A percentile compares a stretch with the other conserved stretches of the same genome.
Evolutionary conservation across 1,139 yeast genomes (phyloP).

Genomic region (Hemisphaericaspora subhashii): DNA sequence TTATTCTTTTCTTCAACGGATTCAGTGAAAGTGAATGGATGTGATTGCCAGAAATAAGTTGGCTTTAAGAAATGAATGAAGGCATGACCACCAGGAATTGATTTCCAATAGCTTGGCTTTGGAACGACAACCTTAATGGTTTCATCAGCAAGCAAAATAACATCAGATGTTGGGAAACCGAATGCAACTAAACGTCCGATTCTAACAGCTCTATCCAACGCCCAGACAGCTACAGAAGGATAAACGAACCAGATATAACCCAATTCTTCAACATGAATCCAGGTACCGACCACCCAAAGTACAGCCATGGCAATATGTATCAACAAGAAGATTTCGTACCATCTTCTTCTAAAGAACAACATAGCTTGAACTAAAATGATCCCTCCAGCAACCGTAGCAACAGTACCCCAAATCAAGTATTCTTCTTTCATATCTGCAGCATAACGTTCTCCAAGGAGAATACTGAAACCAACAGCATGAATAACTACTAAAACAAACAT

Average conservation of each 20-base stretch:
- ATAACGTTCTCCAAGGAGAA: conserved; percentile 34
- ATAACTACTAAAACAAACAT: conserved; percentile 25
- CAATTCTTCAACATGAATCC: conserved; percentile 40
- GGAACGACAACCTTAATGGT: conserved; percentile 43
- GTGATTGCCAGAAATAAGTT: conserved; percentile 43
- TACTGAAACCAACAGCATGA: conserved; percentile 35
- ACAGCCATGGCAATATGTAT: conserved; percentile 45
- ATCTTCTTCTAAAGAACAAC: conserved; percentile 37
- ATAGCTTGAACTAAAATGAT: conserved; percentile 39
- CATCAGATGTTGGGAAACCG: conserved; percentile 40
- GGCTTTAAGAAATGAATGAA: conserved; percentile 45
- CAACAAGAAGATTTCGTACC: conserved; percentile 45
- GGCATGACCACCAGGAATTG: conserved; percentile 53
- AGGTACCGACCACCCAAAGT: conserved; percentile 41
- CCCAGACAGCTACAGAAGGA: conserved; percentile 45
- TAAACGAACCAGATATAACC: conserved; percentile 43
- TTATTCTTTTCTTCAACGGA: conserved; percentile 21
- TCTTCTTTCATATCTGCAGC: conserved; percentile 41
- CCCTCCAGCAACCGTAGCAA: conserved; percentile 34
- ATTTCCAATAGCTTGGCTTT: conserved; percentile 40
- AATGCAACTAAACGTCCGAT: conserved; percentile 31
- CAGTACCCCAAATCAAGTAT: conserved; percentile 33
- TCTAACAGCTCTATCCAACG: conserved; percentile 40
- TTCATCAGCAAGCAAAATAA: conserved; percentile 35
- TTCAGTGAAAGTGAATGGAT: conserved; percentile 40